Conservation (phyloP, 176 grass and related monocot species). For the Hordeum marinum region DNA sequence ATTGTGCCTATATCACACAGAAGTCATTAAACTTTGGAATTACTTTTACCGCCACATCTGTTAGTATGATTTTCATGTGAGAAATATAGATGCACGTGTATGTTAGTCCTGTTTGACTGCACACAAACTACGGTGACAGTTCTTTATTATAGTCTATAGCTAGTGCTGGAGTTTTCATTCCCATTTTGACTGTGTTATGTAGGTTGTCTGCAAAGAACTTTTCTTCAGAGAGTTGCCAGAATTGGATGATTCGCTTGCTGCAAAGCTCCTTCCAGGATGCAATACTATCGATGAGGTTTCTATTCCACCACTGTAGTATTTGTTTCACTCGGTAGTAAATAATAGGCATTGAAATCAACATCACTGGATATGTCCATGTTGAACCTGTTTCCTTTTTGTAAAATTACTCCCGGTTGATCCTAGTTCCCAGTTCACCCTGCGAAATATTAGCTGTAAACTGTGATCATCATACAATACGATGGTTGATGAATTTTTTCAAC, state of each 20-base stretch:
- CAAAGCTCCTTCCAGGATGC: constrained; percentile 85
- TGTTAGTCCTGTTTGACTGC: neutral
- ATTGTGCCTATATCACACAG: constrained; percentile 3
- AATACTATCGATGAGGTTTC: constrained; percentile 77
- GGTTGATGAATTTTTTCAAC: neutral
- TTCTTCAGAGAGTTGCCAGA: constrained; percentile 86
- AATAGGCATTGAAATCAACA: neutral
- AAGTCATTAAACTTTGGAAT: neutral
- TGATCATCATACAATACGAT: neutral
- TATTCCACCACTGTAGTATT: neutral
- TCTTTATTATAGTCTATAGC: neutral
- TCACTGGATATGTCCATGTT: neutral
- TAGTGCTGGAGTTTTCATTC: neutral
- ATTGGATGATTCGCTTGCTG: constrained; percentile 74
- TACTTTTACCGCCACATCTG: neutral
- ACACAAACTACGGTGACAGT: neutral
- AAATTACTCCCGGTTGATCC: neutral
- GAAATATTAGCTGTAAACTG: constrained; percentile 6
- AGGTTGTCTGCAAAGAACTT: constrained; percentile 98
- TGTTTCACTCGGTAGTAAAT: neutral
- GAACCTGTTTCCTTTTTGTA: neutral
- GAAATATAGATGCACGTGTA: neutral
- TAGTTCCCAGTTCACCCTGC: neutral
- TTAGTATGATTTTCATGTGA: constrained; percentile 6
- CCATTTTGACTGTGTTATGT: constrained; percentile 33